A percentile compares a stretch with the other conserved stretches of the same genome.
These are phyloP conservation scores for Camellia lanceoleosa DNA, from an alignment of 148 eudicot genomes.

Conservation along the genomic window DNA sequence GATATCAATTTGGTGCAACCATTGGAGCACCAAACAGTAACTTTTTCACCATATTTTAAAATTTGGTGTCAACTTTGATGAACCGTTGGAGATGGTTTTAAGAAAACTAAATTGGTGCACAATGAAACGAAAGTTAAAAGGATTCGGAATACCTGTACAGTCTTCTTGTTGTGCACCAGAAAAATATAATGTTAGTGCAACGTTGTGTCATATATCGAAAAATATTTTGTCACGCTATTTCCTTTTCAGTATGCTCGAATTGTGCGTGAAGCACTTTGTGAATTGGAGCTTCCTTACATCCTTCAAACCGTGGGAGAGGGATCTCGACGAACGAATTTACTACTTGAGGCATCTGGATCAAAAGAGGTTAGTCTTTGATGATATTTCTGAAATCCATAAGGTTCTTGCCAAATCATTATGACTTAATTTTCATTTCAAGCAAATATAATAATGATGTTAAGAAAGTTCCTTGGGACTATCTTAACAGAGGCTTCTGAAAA, in stretches of 20 bases:
- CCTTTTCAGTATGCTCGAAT: conserved; percentile 46
- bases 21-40: too few relatives aligned
- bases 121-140: not conserved
- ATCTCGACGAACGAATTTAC: conserved; percentile 28
- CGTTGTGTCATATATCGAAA: not conserved
- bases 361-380: conserved; percentile 35
- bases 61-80: too few relatives aligned
- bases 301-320: conserved; percentile 49
- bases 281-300: conserved; percentile 54
- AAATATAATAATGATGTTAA: not conserved
- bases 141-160: not conserved
- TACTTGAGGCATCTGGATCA: conserved; percentile 40
- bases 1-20: too few relatives aligned
- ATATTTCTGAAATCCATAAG: not conserved
- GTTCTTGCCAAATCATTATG: not conserved
- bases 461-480: not conserved
- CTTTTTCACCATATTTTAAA: too few relatives aligned
- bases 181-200: not conserved
- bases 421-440: not conserved
- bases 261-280: conserved; percentile 62
- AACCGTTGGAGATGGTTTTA: too few relatives aligned
- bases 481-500: not conserved
- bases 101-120: not conserved
- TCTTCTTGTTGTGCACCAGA: not conserved
- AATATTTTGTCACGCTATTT: not conserved